Evolutionary conservation across 306 rosid species (phyloP), one percentile per base, ranked within the genome.

Genomic region (Citrullus amarus): DNA sequence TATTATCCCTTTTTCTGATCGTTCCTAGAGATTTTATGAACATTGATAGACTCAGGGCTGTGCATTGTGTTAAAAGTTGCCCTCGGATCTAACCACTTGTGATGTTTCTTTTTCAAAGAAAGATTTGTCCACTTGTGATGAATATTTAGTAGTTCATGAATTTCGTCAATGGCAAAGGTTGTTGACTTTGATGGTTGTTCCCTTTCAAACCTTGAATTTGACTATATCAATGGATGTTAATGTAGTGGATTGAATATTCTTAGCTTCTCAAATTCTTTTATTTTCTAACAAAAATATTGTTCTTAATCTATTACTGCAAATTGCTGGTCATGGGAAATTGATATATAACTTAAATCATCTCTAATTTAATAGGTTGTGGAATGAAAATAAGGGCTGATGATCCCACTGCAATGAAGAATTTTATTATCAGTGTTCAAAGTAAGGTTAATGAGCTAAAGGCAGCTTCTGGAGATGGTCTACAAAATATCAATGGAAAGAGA

Each of bases 331-430:
- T 25, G 58, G 60, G 30, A 50, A 73, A 14, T 73, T 73, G 25
- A 30, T 28, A 73, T 73, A 25, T 51, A 25, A 73, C 38, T 58
- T 56, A 50, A 56, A 65, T 59, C 13, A 13, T 80, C n/a, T 61
- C 41, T 81, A 66, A 82, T 60, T 15, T 70, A 70, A 71, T 75
- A 95, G 98, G 90, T 70, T 91, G 97, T 90, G 98, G 98, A 81
- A 95, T 95, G 98, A 95, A 92, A 89, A 85, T 95, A 78, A 88
- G 98, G 86, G 90, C 88, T 36, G 97, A 89, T 83, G 98, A 95
- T 86, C 98, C 97, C 70, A 71, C 81, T 86, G 84, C 93, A 53
- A 91, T 95, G 98, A 92, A 92, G 82, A 51, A 75, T 83, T 95
- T 95, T 82, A 91, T 95, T 84, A 57, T 70, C 16, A 82, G 84